Evolutionary conservation across 441 rosid species (phyloP).

Genomic region (Brassica balearica): DNA sequence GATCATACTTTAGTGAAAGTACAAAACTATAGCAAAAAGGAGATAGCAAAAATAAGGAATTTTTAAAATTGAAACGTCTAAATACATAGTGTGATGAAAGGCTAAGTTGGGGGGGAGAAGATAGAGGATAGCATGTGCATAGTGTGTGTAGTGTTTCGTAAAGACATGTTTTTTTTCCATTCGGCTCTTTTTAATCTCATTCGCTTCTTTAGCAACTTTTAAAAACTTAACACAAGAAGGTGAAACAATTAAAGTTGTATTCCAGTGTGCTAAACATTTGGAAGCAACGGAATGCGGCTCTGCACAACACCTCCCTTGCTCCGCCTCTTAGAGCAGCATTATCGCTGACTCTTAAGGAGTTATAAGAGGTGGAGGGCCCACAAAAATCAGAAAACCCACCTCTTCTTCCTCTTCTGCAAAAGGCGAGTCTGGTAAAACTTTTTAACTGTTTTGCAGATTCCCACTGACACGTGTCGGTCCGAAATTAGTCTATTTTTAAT

Average conservation of each 20-base stretch:
- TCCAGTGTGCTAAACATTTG: no score
- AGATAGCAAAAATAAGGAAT: slow-evolving; percentile 29
- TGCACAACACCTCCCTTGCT: no score
- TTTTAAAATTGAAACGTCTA: slow-evolving; percentile 21
- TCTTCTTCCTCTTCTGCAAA: no score
- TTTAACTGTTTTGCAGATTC: no score
- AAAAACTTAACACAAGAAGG: slow-evolving; percentile 12
- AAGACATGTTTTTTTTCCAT: slow-evolving; percentile 28
- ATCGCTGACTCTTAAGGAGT: no score
- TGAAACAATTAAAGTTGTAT: background rate
- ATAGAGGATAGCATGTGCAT: slow-evolving; percentile 40
- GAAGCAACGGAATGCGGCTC: no score
- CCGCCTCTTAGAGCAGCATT: no score
- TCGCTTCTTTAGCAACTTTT: slow-evolving; percentile 28
- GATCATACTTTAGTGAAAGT: slow-evolving; percentile 36
- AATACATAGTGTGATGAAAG: slow-evolving; percentile 23
- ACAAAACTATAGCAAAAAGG: slow-evolving; percentile 35
- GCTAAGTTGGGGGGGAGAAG: slow-evolving; percentile 32
- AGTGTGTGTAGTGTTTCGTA: slow-evolving; percentile 36
- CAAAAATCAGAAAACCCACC: no score
- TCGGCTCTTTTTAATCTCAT: slow-evolving; percentile 34
- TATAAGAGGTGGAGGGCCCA: no score
- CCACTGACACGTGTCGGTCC: no score
- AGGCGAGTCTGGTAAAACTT: no score
- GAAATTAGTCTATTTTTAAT: no score